Conservation (phyloP, 176 grass and related monocot genomes). For the Chloris gayana region DNA sequence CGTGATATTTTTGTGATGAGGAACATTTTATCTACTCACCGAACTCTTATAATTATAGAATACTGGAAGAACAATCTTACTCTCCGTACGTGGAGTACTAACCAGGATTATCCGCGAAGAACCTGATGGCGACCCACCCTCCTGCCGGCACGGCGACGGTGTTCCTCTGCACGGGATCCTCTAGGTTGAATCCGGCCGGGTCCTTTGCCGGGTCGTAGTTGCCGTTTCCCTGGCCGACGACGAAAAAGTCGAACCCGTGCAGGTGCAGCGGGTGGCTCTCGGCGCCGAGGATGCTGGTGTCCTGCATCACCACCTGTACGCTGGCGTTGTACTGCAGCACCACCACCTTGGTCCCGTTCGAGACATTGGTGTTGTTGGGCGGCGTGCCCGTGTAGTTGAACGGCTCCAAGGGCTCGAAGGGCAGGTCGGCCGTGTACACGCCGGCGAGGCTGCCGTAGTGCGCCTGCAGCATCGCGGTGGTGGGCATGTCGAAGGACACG, state of each 20-base stretch:
- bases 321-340: constrained; percentile 65
- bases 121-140: constrained; percentile 80
- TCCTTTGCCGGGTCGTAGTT: constrained; percentile 58
- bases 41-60: background rate
- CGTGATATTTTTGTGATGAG: background rate
- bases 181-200: constrained; percentile 53
- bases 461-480: constrained; percentile 61
- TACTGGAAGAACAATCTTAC: too few relatives aligned
- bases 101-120: constrained; percentile 83
- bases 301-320: constrained; percentile 81
- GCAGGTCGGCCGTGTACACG: constrained; percentile 74
- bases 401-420: constrained; percentile 34
- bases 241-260: constrained; percentile 72
- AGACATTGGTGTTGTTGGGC: constrained; percentile 76
- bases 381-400: constrained; percentile 89
- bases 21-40: background rate
- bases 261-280: constrained; percentile 87
- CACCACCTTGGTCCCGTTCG: constrained; percentile 66
- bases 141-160: constrained; percentile 63
- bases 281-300: constrained; percentile 61
- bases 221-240: constrained; percentile 59
- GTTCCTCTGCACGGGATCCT: constrained; percentile 71
- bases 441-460: constrained; percentile 47
- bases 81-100: background rate
- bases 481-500: constrained; percentile 62